phyloP scores from a whole-genome alignment of 306 rosid genomes.

The Erythrophleum fordii region DNA sequence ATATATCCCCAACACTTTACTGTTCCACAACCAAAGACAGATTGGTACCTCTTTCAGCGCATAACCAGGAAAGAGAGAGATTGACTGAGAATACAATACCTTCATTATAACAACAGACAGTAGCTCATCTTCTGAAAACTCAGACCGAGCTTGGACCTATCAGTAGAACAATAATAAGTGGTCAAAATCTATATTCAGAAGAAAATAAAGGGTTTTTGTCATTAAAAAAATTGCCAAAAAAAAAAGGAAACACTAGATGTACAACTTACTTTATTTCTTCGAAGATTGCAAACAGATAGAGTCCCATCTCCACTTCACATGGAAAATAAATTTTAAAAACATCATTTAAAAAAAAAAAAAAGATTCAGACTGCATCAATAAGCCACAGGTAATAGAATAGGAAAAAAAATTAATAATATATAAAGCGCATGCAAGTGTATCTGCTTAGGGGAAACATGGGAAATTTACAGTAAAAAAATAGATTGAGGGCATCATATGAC shows the following conservation, averaged over 20 bases:
- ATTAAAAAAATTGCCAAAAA: conserved; percentile 21
- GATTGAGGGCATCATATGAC: not conserved
- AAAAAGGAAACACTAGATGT: conserved; percentile 33
- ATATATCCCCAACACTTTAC: not conserved
- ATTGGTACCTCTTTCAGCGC: not conserved
- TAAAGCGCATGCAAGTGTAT: not conserved
- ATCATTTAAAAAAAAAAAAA: not conserved
- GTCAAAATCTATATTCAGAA: conserved; percentile 15
- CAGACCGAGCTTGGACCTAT: conserved; percentile 84
- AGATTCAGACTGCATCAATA: conserved; percentile 6
- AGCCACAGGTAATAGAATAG: conserved; percentile 23
- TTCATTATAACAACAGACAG: conserved; percentile 89
- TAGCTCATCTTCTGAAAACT: conserved; percentile 91
- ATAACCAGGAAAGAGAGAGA: conserved; percentile 10
- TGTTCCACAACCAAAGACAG: not conserved
- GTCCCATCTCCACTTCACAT: conserved; percentile 89
- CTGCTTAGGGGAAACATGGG: not conserved
- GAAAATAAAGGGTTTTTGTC: not conserved
- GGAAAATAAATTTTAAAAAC: conserved; percentile 27
- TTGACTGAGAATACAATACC: conserved; percentile 49
- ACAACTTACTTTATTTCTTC: conserved; percentile 74
- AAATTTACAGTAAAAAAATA: not conserved
- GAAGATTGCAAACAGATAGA: conserved; percentile 89
- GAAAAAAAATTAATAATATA: conserved; percentile 5
- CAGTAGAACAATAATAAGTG: conserved; percentile 38